Evolutionary conservation across 2,329 filamentous ascomycete species (phyloP).

Genomic region (Teratosphaeria nubilosa): DNA sequence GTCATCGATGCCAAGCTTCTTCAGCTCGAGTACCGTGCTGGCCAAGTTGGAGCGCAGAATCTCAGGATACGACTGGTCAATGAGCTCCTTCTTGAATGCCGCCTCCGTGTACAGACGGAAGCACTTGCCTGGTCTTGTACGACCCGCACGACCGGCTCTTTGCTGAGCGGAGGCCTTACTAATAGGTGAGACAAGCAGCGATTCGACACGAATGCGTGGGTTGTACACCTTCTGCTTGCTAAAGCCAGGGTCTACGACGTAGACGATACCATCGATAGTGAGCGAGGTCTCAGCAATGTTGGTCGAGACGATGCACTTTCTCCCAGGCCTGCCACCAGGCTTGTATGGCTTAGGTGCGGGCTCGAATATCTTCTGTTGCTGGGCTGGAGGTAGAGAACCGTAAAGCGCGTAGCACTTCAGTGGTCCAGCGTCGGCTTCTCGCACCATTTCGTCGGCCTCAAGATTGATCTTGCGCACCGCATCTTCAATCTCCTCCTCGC

Average conservation of each 20-base stretch:
- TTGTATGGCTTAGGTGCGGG: slow-evolving; percentile 65
- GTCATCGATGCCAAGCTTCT: slow-evolving; percentile 93
- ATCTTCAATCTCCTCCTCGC: slow-evolving; percentile 98
- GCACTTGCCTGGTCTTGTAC: slow-evolving; percentile 96
- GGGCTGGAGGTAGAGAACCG: slow-evolving; percentile 79
- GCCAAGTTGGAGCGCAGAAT: slow-evolving; percentile 89
- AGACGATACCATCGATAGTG: slow-evolving; percentile 97
- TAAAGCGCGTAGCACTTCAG: slow-evolving; percentile 88
- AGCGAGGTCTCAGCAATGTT: slow-evolving; percentile 97
- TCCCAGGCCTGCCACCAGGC: slow-evolving; percentile 72
- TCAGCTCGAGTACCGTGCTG: slow-evolving; percentile 89
- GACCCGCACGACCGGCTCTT: slow-evolving; percentile 95
- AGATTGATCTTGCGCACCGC: slow-evolving; percentile 83
- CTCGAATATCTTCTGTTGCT: slow-evolving; percentile 94
- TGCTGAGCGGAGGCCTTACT: slow-evolving; percentile 97
- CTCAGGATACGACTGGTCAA: slow-evolving; percentile 93
- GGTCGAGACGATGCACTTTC: slow-evolving; percentile 88
- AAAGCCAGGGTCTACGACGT: slow-evolving; percentile 97
- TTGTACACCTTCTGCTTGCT: slow-evolving; percentile 99
- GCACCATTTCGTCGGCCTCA: slow-evolving; percentile 81
- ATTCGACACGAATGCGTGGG: slow-evolving; percentile 90
- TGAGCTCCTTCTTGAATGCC: slow-evolving; percentile 95
- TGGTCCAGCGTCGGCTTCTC: slow-evolving; percentile 85
- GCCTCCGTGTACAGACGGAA: slow-evolving; percentile 92
- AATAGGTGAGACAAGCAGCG: slow-evolving; percentile 91